Conservation (phyloP, 2,329 filamentous ascomycete species). For the Phyllosticta citribraziliensis region DNA sequence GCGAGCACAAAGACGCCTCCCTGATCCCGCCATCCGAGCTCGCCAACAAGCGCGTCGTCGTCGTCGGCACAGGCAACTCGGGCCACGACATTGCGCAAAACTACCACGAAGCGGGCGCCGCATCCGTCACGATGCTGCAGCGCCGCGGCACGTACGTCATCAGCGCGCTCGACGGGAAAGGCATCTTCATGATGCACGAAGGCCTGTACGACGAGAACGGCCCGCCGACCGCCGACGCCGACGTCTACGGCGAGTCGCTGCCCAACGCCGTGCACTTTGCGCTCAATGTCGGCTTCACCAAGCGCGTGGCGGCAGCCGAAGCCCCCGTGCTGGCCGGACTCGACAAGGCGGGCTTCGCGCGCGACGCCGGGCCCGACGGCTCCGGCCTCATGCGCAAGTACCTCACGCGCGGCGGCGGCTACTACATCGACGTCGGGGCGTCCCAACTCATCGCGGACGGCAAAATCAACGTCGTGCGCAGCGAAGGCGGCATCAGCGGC, state of each 20-base stretch:
- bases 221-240: conserved; percentile 56
- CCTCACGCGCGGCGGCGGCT: conserved; percentile 56
- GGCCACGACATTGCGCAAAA: conserved; percentile 61
- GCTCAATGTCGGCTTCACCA: conserved; percentile 40
- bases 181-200: conserved; percentile 41
- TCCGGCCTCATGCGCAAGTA: conserved; percentile 54
- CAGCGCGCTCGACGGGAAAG: conserved; percentile 42
- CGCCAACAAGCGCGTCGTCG: conserved; percentile 50
- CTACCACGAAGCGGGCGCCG: conserved; percentile 55
- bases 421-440: conserved; percentile 61
- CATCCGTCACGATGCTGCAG: conserved; percentile 59
- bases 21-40: conserved; percentile 41
- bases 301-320: conserved; percentile 22
- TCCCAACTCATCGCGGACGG: conserved; percentile 53
- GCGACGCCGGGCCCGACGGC: conserved; percentile 48
- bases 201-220: conserved; percentile 38
- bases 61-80: conserved; percentile 60
- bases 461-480: conserved; percentile 49
- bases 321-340: conserved; percentile 38
- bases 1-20: conserved; percentile 30
- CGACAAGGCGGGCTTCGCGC: conserved; percentile 48
- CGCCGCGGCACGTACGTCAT: conserved; percentile 56
- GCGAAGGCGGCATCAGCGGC: conserved; percentile 40
- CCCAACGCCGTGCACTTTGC: conserved; percentile 53
- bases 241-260: conserved; percentile 49